Percentiles rank a stretch among this genome's conserved stretches.
Evolutionary conservation across 169 alveolate species (phyloP).

Genomic region (Plasmodium billcollinsi): DNA sequence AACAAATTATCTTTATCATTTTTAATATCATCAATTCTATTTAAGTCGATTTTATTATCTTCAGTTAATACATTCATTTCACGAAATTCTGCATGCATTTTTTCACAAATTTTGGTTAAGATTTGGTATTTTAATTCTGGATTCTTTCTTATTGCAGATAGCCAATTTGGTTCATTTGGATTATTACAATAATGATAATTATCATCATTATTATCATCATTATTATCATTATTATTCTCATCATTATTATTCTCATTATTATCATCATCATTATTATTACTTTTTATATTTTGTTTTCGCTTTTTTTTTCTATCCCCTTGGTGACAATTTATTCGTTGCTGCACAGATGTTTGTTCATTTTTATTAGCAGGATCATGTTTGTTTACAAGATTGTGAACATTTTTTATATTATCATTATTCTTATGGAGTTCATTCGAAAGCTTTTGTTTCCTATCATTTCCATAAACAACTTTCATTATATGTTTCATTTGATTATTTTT

Average conservation of each 20-base stretch:
- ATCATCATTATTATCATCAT: neutral
- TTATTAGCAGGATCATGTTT: neutral
- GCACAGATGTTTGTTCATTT: neutral
- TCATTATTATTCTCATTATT: neutral
- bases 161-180: neutral
- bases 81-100: conserved; percentile 47
- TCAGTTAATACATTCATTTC: conserved; percentile 36
- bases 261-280: neutral
- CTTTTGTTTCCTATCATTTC: neutral
- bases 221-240: neutral
- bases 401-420: neutral
- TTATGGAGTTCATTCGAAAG: neutral
- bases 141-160: conserved; percentile 41
- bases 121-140: conserved; percentile 26
- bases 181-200: neutral
- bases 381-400: neutral
- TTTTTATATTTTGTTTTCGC: neutral
- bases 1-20: conserved; percentile 56
- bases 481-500: conserved; percentile 54
- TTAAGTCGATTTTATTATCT: conserved; percentile 58
- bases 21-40: conserved; percentile 72
- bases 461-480: conserved; percentile 46
- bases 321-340: neutral
- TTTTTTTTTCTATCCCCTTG: neutral
- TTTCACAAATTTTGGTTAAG: conserved; percentile 52